Evolutionary conservation across 768 basidiomycete genomes (phyloP).

Genomic region (Lentinula sp.): DNA sequence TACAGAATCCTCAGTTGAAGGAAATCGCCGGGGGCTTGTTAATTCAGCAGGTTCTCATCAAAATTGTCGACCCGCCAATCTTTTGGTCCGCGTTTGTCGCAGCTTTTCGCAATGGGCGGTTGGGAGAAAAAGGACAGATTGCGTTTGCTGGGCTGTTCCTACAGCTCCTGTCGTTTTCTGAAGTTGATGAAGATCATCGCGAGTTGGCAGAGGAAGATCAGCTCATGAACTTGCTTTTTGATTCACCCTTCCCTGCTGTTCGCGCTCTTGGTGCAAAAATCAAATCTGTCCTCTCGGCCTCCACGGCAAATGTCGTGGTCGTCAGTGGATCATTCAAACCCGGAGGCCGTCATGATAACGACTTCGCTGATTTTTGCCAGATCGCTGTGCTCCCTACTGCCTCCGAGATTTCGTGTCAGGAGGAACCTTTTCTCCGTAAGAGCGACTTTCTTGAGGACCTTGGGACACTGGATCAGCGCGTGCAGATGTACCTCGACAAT

Average conservation of each 20-base stretch:
- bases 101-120: conserved; percentile 26
- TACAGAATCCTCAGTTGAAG: conserved; percentile 30
- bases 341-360: conserved; percentile 69
- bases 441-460: conserved; percentile 38
- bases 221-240: conserved; percentile 16
- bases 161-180: conserved; percentile 36
- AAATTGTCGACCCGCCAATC: conserved; percentile 43
- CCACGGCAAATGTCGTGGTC: conserved; percentile 19
- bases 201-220: conserved; percentile 20
- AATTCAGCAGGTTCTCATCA: conserved; percentile 30
- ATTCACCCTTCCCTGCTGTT: conserved; percentile 19
- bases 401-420: conserved; percentile 43
- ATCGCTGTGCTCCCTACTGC: conserved; percentile 59
- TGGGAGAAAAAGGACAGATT: conserved; percentile 27
- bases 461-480: conserved; percentile 25
- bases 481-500: conserved; percentile 52
- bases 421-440: conserved; percentile 44
- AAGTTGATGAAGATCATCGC: conserved; percentile 23
- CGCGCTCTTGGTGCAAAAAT: conserved; percentile 29
- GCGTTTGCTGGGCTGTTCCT: conserved; percentile 45
- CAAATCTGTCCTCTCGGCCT: conserved; percentile 28
- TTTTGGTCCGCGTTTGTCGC: conserved; percentile 39
- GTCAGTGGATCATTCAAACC: conserved; percentile 28
- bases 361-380: conserved; percentile 52
- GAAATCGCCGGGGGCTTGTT: conserved; percentile 36